Percentiles rank a stretch among this genome's conserved stretches.
Evolutionary conservation across 2,329 filamentous ascomycete genomes (phyloP).

Genomic region (Apiospora phragmitis): DNA sequence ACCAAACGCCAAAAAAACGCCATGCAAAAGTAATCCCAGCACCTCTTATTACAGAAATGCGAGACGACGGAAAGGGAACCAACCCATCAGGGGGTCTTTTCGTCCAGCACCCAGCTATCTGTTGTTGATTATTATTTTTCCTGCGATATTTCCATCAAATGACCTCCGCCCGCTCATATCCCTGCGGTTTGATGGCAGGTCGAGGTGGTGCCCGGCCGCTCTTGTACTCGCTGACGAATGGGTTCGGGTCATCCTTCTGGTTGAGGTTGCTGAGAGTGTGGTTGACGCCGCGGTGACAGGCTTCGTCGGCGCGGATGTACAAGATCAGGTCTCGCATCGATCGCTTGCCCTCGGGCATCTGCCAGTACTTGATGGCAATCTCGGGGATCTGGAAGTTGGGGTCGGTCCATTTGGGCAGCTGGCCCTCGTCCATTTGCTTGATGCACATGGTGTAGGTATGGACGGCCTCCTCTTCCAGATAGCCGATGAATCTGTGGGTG

Average conservation of each 20-base stretch:
- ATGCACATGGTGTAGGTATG: slow-evolving; percentile 92
- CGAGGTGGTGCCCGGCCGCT: slow-evolving; percentile 67
- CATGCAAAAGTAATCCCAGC: background rate
- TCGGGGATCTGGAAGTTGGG: slow-evolving; percentile 75
- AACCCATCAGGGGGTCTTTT: background rate
- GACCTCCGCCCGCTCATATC: slow-evolving; percentile 84
- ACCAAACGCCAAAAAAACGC: background rate
- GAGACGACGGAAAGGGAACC: background rate
- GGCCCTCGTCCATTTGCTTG: slow-evolving; percentile 81
- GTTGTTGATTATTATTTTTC: background rate
- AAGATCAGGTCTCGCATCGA: slow-evolving; percentile 85
- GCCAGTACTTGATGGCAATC: slow-evolving; percentile 90
- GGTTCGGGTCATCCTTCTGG: slow-evolving; percentile 85
- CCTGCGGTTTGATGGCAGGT: slow-evolving; percentile 62
- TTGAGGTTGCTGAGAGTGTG: slow-evolving; percentile 90
- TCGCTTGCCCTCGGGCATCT: slow-evolving; percentile 80
- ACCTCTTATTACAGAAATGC: background rate
- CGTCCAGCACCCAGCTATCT: background rate
- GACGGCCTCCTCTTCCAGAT: slow-evolving; percentile 95
- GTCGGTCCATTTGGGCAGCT: slow-evolving; percentile 76
- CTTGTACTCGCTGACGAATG: slow-evolving; percentile 83
- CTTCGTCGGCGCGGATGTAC: slow-evolving; percentile 89
- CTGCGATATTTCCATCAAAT: slow-evolving; percentile 41
- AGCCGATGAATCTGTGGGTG: slow-evolving; percentile 94
- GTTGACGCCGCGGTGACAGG: slow-evolving; percentile 90